Evolutionary conservation across 129 eudicot genomes (phyloP), one percentile per base, ranked within the genome.

Genomic region (Helianthus tuberosus): DNA sequence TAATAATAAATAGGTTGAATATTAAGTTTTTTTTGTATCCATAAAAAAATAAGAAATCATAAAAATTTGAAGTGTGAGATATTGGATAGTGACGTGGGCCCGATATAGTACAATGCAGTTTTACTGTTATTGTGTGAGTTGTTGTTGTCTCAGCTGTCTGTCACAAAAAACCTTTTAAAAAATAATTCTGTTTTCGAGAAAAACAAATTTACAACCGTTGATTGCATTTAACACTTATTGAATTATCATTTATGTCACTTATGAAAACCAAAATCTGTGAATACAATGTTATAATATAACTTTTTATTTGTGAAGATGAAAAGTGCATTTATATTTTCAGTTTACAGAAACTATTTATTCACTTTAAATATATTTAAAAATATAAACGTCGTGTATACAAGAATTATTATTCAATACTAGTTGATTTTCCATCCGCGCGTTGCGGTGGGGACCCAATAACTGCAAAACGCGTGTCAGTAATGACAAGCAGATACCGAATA

Each of bases 111-210:
- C 79, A 39, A 35, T 44, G 63, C 46, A 61, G 43, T 65, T 64
- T 75, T 46, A 41, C 29, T 35, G 5, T 77, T 61, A 63, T 39
- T 39, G 76, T 48, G 44, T 62, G 82, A 69, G 72, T 78, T 70
- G 82, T 78, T 69, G 72, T 63, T 70, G 47, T 78, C 82, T 70
- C 82, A 77, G 82, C 82, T 77, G 82, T 77, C 82, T 62, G 55
- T 77, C 77, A 77, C 71, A 52, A 77, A 61, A 61, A 51, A 14
- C n/a, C 17, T 59, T 48, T 20, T 47, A 68, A 59, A 17, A 68
- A 16, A 29, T 58, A 46, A 16, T 67, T 76, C 41, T 46, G 3
- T 32, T 43, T 46, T 8, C 43, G 8, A 67, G 20, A 68, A 68
- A 67, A 67, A 55, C 49, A 60, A 68, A 10, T 32, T 75, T 27